phyloP scores from a whole-genome alignment of 169 alveolate genomes.

The Theileria parva region DNA sequence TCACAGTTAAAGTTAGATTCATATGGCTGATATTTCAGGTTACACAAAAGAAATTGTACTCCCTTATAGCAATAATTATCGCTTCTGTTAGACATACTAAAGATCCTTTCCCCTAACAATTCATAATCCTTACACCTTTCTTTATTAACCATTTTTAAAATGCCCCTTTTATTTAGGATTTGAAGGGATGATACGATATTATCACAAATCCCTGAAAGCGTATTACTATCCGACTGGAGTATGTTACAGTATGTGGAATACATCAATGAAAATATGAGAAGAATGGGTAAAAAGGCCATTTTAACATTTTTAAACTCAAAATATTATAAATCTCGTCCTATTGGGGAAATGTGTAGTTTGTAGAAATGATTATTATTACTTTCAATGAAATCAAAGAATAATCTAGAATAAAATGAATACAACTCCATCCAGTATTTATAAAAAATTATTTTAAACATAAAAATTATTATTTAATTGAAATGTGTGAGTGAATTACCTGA shows the following conservation, averaged over 20 bases:
- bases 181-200: constrained; percentile 34
- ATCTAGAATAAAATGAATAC: background rate
- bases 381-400: background rate
- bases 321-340: background rate
- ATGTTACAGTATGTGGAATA: constrained; percentile 7
- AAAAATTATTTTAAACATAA: background rate
- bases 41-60: constrained; percentile 49
- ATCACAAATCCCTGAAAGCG: constrained; percentile 47
- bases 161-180: constrained; percentile 30
- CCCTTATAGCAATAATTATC: constrained; percentile 52
- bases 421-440: background rate
- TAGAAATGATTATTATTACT: no score
- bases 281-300: background rate
- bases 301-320: background rate
- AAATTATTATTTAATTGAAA: constrained; percentile 13
- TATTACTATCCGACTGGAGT: constrained; percentile 49
- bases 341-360: background rate
- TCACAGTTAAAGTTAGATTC: constrained; percentile 49
- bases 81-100: constrained; percentile 21
- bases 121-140: constrained; percentile 37
- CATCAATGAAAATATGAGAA: background rate
- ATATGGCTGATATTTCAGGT: constrained; percentile 36
- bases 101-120: constrained; percentile 56
- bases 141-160: constrained; percentile 43
- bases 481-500: constrained; percentile 18